Percentiles rank a stretch among this genome's conserved stretches.
Conservation (phyloP, 2,329 filamentous ascomycete species). For the Stagonosporopsis cucurbitacearum region DNA sequence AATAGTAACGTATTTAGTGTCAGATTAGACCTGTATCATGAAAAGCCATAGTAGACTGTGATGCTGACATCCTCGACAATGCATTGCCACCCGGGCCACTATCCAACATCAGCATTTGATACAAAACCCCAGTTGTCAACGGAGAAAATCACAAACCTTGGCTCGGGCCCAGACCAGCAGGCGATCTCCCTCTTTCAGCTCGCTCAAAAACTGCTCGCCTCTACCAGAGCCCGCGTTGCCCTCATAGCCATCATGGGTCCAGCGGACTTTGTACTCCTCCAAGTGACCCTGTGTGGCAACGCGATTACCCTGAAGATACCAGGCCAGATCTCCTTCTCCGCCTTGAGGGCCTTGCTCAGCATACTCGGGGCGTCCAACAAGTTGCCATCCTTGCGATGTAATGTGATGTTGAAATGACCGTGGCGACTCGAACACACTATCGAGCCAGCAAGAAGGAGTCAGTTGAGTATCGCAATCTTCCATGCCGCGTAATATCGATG, state of each 20-base stretch:
- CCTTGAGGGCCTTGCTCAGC: slow-evolving; percentile 31
- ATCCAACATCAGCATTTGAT: slow-evolving; percentile 5
- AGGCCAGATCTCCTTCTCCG: slow-evolving; percentile 34
- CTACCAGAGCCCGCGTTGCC: slow-evolving; percentile 35
- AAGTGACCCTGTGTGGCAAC: slow-evolving; percentile 23
- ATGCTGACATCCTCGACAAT: slow-evolving; percentile 29
- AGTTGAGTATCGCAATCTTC: slow-evolving; percentile 3
- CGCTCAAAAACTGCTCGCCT: slow-evolving; percentile 36
- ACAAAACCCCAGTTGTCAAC: too few relatives aligned
- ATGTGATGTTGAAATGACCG: slow-evolving; percentile 7
- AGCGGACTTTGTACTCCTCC: slow-evolving; percentile 28
- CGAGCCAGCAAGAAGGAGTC: slow-evolving; percentile 10
- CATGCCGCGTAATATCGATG: slow-evolving; percentile 35
- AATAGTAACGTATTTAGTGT: background rate
- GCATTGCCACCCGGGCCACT: slow-evolving; percentile 43
- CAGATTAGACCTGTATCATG: background rate
- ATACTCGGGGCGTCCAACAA: slow-evolving; percentile 27
- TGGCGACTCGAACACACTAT: slow-evolving; percentile 2
- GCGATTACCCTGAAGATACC: slow-evolving; percentile 44
- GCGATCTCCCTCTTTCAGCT: slow-evolving; percentile 35
- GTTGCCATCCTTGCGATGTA: slow-evolving; percentile 18
- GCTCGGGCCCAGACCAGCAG: slow-evolving; percentile 43
- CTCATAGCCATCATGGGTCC: slow-evolving; percentile 20
- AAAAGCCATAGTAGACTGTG: slow-evolving; percentile 32
- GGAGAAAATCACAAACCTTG: slow-evolving; percentile 23